phyloP scores from a whole-genome alignment of 331 rosid species.

The Saraca asoca region DNA sequence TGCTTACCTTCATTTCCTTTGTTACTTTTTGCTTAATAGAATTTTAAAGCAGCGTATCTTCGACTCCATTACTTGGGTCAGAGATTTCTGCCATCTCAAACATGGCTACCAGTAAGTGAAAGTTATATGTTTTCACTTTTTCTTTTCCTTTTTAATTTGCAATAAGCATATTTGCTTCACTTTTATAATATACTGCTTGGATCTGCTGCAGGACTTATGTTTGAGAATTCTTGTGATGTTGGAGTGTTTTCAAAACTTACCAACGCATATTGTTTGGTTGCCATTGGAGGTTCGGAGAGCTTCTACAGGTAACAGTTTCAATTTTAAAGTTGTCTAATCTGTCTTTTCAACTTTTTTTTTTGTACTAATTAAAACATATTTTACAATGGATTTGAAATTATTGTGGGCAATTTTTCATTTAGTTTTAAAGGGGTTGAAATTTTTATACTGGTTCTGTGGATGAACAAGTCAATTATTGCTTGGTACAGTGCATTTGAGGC shows the following conservation, averaged over 20 bases:
- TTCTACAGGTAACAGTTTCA: constrained; percentile 64
- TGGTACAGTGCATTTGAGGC: constrained; percentile 63
- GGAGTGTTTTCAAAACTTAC: constrained; percentile 96
- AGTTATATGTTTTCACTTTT: constrained; percentile 6
- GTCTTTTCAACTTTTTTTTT: constrained; percentile 2
- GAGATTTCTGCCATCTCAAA: constrained; percentile 31
- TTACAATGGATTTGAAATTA: neutral
- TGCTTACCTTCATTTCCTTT: constrained; percentile 3
- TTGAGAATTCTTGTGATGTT: constrained; percentile 85
- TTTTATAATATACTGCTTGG: neutral
- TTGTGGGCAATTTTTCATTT: neutral
- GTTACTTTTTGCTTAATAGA: constrained; percentile 25
- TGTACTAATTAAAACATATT: constrained; percentile 11
- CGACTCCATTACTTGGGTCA: constrained; percentile 28
- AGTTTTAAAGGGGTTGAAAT: constrained; percentile 12
- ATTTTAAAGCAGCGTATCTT: constrained; percentile 30
- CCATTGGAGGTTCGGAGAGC: constrained; percentile 93
- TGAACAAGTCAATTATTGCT: constrained; percentile 20
- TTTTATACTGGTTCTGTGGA: neutral
- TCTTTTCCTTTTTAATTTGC: constrained; percentile 15
- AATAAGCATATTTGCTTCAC: neutral
- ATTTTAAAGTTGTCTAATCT: neutral
- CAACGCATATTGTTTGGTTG: constrained; percentile 94
- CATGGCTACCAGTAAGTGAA: constrained; percentile 59
- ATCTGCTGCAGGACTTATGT: constrained; percentile 69